A percentile compares a stretch with the other conserved stretches of the same genome.
phyloP scores from a whole-genome alignment of 169 alveolate genomes.

The Cryptosporidium xiaoi region DNA sequence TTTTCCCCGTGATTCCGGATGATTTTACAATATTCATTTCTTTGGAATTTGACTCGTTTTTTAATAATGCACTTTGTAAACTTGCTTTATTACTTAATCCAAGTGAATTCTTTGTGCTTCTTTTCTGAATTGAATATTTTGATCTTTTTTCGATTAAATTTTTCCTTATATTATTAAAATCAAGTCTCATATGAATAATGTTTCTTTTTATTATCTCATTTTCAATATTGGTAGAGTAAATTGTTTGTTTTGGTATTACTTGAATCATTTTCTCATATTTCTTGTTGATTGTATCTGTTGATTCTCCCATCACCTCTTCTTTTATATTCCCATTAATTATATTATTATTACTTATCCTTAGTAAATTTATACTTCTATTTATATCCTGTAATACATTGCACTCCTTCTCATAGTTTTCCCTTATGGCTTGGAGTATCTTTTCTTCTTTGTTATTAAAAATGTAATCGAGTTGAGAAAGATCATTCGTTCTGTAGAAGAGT shows the following conservation, averaged over 20 bases:
- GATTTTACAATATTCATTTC: neutral
- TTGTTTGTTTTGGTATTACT: neutral
- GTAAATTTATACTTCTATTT: too few relatives aligned
- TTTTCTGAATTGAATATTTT: neutral
- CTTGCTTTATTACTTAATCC: constrained; percentile 22
- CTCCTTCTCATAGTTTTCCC: neutral
- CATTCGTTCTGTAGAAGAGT: too few relatives aligned
- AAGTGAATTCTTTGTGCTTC: constrained; percentile 17
- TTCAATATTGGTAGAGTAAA: constrained; percentile 16
- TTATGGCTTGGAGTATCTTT: neutral
- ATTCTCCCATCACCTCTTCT: neutral
- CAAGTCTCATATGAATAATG: constrained; percentile 52
- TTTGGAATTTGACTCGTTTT: neutral
- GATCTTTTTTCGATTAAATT: neutral
- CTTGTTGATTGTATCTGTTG: neutral
- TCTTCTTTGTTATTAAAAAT: too few relatives aligned
- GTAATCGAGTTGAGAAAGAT: too few relatives aligned
- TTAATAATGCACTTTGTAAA: neutral
- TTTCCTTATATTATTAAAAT: constrained; percentile 25
- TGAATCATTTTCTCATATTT: neutral
- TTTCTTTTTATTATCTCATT: constrained; percentile 31
- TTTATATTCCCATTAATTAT: neutral
- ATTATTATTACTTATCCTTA: neutral
- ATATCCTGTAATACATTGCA: neutral
- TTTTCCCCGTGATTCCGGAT: neutral